Conservation (phyloP, 768 basidiomycete genomes). For the Boletus rex-veris region DNA sequence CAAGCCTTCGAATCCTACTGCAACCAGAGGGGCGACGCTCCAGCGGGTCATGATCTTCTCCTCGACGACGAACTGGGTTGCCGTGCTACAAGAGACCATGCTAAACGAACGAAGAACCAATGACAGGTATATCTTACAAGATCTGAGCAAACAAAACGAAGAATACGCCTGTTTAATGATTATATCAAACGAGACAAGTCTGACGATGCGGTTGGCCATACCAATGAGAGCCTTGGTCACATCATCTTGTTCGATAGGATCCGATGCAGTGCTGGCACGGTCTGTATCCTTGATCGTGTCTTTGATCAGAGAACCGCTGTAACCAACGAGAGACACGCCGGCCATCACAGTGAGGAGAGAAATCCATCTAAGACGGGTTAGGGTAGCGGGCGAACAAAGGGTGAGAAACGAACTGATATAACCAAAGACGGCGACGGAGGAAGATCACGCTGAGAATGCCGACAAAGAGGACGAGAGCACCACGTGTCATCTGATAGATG, state of each 20-base stretch:
- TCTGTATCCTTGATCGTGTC: constrained; percentile 53
- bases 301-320: constrained; percentile 85
- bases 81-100: constrained; percentile 54
- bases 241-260: constrained; percentile 54
- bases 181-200: constrained; percentile 17
- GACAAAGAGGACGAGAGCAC: constrained; percentile 91
- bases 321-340: constrained; percentile 82
- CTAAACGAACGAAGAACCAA: background rate
- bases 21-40: constrained; percentile 82
- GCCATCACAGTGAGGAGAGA: constrained; percentile 86
- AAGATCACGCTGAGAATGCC: constrained; percentile 89
- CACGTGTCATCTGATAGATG: constrained; percentile 95
- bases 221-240: constrained; percentile 73
- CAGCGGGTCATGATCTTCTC: constrained; percentile 93
- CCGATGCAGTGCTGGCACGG: constrained; percentile 35
- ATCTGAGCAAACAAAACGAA: constrained; percentile 93
- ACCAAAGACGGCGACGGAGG: constrained; percentile 77
- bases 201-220: constrained; percentile 26
- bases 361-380: constrained; percentile 61
- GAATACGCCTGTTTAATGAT: constrained; percentile 61
- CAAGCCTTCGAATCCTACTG: constrained; percentile 92
- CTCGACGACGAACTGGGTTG: constrained; percentile 91
- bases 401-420: constrained; percentile 69
- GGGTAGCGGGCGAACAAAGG: background rate
- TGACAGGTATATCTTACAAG: constrained; percentile 56